Conservation (phyloP, 768 basidiomycete species). For the Epithele typhae region DNA sequence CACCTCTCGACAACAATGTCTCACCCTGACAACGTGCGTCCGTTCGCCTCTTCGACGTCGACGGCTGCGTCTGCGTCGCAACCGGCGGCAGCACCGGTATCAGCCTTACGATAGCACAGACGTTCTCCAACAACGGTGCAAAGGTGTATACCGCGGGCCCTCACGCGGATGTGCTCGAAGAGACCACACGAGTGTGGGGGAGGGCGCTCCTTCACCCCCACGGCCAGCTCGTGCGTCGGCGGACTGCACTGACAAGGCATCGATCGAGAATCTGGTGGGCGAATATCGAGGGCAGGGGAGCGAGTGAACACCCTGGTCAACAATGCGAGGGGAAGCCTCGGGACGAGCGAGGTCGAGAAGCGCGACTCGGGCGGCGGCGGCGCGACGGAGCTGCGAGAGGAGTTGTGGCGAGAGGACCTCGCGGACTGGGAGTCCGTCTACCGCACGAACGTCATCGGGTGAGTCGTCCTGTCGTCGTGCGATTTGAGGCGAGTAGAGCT, state of each 20-base stretch:
- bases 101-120: constrained; percentile 39
- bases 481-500: too few species aligned
- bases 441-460: constrained; percentile 31
- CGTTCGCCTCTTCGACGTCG: constrained; percentile 26
- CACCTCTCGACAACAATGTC: too few species aligned
- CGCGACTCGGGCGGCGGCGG: constrained; percentile 26
- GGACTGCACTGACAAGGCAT: constrained; percentile 26
- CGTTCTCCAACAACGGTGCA: constrained; percentile 39
- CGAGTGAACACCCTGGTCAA: constrained; percentile 31
- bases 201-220: constrained; percentile 22
- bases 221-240: constrained; percentile 26
- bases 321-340: constrained; percentile 27
- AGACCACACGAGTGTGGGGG: constrained; percentile 23
- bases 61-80: constrained; percentile 25
- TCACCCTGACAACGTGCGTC: constrained; percentile 14
- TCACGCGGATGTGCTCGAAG: constrained; percentile 29
- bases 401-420: constrained; percentile 27
- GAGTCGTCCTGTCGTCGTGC: too few species aligned
- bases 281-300: constrained; percentile 24
- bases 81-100: constrained; percentile 33
- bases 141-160: constrained; percentile 37
- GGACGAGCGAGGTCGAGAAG: constrained; percentile 23
- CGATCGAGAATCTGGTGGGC: constrained; percentile 23
- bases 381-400: constrained; percentile 20
- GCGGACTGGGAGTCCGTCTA: constrained; percentile 29